Base-by-base conservation (phyloP, 225 moss, liverwort and hornwort species). In the Pseudisothecium myosuroides region DNA sequence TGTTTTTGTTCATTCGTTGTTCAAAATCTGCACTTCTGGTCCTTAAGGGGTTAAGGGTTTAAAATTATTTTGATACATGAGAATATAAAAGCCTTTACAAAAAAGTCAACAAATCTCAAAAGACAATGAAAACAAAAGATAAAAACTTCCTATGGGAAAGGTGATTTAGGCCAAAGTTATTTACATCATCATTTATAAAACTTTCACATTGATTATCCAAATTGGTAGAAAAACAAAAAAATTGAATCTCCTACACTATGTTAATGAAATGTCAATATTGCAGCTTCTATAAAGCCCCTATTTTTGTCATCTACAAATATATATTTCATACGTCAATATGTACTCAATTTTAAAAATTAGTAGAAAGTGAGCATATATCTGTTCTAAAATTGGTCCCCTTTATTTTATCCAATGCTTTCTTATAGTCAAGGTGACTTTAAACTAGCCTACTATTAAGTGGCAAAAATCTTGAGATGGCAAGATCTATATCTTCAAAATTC, bases 251-350 rank as follows among this genome's bases (percentile, higher is more conserved):
- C 12, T 19, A 49, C 31, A 50, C 7, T 20, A 11, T 75, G 0
- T 31, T 4, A 47, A 47, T 47, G 31, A 47, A 17, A 29, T 18
- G 6, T 47, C 11, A 47, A 47, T 47, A 4, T 31, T 18, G 4
- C 22, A 68, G 21, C n/a, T n/a, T 21, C 6, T 10, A 68, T 4
- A 13, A 0, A n/a, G 7, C 22, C 7, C 4, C 12, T n/a, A n/a
- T 23, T 37, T 69, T 7, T 39, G 24, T 7, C 23, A 19, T 47
- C 12, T 49, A 10, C 19, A 56, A 55, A 56, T 26, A 37, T 56
- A 3, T 55, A 79, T n/a, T 21, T 24, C 24, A 37, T 15, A 4
- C 2, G n/a, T 37, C 1, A 1, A 5, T 77, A 10, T 37, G 0
- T 37, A 77, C 0, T 9, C 0, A 54, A 54, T 54, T 8, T 37